Base-by-base conservation (phyloP, 495 filamentous ascomycete genomes). In the Hyphodiscus hymeniophilus region DNA sequence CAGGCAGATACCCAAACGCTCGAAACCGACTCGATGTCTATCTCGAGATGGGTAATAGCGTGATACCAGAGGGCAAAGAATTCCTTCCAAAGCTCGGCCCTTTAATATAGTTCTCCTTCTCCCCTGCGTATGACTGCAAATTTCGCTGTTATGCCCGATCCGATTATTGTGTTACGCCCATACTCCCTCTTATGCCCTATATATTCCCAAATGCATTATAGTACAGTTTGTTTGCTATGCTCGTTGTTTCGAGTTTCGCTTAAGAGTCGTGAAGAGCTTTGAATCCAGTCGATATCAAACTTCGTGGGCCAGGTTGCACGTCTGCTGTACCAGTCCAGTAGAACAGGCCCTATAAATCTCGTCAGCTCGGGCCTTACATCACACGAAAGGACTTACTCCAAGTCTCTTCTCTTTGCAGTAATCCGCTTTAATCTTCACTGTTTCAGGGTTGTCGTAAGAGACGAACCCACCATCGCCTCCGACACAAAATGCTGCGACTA, bases 321-420 rank as follows among this genome's bases (percentile, higher is more conserved):
- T 95, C 89, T 2, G 78, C 84, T 16, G 84, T 84, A n/a, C 87
- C 88, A 45, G 85, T 85, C 89, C 88, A 95, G 64, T 90, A 95
- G 61, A 94, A 95, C 30, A 95, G 65, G 0, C 89, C 89, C 73
- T 76, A 48, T 8, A 48, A 7, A 50, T 28, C 26, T 12, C 41
- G 35, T 54, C 30, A 54, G 39, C n/a, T 28, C 17, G 12, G 24
- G n/a, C 28, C 11, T 33, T 43, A 7, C 30, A 21, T 13, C 15
- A 57, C 51, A 38, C 20, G 50, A 45, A 43, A 35, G 15, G 15
- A 67, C 73, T 48, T 59, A 76, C 73, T 13, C 83, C 89, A 0
- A 95, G 74, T 18, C 79, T 77, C 50, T 80, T 79, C 50, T 84
- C 74, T 53, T 79, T 88, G 60, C 81, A 89, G 58, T 81, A 92